Evolutionary conservation across 768 basidiomycete species (phyloP), one percentile per base, ranked within the genome.

Genomic region (Pisolithus orientalis): DNA sequence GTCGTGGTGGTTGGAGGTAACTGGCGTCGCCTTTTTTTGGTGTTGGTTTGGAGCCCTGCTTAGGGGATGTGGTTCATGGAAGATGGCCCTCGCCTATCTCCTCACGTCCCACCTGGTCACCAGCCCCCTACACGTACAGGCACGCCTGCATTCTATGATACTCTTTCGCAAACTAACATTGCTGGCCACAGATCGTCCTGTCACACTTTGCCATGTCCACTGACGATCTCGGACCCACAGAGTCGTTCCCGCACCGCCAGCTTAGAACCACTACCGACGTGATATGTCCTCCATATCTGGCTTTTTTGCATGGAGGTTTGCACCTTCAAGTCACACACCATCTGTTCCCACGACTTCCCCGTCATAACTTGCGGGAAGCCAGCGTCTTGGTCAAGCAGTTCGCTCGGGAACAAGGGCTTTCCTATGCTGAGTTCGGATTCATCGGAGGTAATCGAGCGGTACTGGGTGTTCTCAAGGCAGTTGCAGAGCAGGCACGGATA

Each of bases 181-280:
- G 17, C 40, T 27, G 8, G 11, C 29, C 25, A 16, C 59, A 87
- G 86, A 98, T 99, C 60, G 94, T 97, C 1, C 82, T 98, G 27
- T 99, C 96, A 7, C 96, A 99, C 73, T 99, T 94, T 67, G 87
- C 91, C 46, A 92, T 94, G 75, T 93, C 95, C 11, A 94, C 94
- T 2, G 86, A 75, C 8, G 95, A 97, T 64, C 75, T 97, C 17
- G 94, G 94, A 11, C 90, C 91, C 1, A 72, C 73, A 28, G 96
- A 99, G 65, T 94, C 92, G 0, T 98, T 97, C 74, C 81, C 87
- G 4, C 86, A 91, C 59, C 85, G 96, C 14, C 96, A 99, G 67
- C 73, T 99, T 61, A 87, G 96, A 45, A 99, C 96, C n/a, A 98
- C 96, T 0, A 87, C 90, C 43, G 96, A 99, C 67, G 92, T 99